These are phyloP conservation scores for Leccinum pellstonianum DNA, from an alignment of 768 basidiomycete genomes.

Conservation along the genomic window DNA sequence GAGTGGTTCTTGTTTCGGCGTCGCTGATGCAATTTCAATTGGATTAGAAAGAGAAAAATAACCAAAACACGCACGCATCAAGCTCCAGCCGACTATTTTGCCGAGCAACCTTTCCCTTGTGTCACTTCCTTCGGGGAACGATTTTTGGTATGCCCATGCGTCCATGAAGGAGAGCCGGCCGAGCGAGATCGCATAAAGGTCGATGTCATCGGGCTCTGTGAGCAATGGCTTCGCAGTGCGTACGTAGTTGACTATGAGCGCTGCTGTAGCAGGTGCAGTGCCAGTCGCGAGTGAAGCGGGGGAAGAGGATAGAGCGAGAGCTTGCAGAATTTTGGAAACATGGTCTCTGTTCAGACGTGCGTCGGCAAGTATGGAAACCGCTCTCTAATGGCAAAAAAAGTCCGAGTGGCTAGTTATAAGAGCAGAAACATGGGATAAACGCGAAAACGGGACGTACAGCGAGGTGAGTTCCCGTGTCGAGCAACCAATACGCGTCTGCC, in stretches of 20 bases:
- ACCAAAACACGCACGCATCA: constrained; percentile 54
- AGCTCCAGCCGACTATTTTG: constrained; percentile 65
- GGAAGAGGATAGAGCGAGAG: constrained; percentile 42
- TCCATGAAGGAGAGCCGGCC: constrained; percentile 62
- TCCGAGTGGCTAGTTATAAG: neutral
- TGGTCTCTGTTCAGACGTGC: constrained; percentile 73
- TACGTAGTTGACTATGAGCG: constrained; percentile 68
- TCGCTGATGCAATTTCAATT: constrained; percentile 39
- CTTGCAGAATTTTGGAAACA: constrained; percentile 73
- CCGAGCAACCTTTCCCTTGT: constrained; percentile 54
- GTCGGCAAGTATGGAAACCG: constrained; percentile 72
- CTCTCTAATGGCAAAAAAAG: constrained; percentile 43
- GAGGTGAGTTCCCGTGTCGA: constrained; percentile 69
- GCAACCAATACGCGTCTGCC: constrained; percentile 83
- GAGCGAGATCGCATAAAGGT: constrained; percentile 67
- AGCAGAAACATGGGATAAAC: neutral
- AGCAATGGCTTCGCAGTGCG: constrained; percentile 73
- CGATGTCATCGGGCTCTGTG: constrained; percentile 66
- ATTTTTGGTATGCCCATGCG: constrained; percentile 75
- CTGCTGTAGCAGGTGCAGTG: constrained; percentile 13
- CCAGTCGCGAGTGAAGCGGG: constrained; percentile 35
- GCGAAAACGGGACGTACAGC: constrained; percentile 45
- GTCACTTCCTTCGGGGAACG: constrained; percentile 58
- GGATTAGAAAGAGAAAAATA: constrained; percentile 3
- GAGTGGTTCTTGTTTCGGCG: constrained; percentile 56